Evolutionary conservation across 208 protist genomes (phyloP).

Genomic region (Strigomonas culicis): DNA sequence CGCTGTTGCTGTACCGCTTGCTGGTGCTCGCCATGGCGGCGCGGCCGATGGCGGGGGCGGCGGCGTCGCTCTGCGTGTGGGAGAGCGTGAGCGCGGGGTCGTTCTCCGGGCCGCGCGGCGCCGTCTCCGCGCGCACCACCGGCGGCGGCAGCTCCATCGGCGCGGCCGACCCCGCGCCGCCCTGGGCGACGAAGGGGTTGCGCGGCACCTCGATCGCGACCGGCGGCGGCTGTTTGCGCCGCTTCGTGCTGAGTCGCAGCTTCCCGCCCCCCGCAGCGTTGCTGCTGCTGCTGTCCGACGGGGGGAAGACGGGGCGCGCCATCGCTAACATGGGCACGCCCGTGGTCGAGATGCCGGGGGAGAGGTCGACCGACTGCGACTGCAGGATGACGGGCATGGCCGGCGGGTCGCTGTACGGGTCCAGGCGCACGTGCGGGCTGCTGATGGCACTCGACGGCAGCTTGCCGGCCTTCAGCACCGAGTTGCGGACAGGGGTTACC

Average conservation of each 20-base stretch:
- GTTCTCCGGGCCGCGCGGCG: not conserved
- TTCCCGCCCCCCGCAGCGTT: no score
- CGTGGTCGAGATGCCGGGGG: not conserved
- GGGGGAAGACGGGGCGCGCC: no score
- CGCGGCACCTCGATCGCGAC: not conserved
- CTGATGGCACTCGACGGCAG: no score
- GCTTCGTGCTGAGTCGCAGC: not conserved
- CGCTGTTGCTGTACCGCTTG: not conserved
- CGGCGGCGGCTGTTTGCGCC: not conserved
- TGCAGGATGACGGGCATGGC: not conserved
- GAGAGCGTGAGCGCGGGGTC: not conserved
- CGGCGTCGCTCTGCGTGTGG: not conserved
- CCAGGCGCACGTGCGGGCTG: no score
- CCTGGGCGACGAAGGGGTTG: not conserved
- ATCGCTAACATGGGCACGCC: not conserved
- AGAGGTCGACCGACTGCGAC: not conserved
- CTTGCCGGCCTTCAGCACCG: no score
- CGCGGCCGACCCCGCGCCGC: not conserved
- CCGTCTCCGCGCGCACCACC: not conserved
- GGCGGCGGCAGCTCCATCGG: not conserved
- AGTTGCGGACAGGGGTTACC: no score
- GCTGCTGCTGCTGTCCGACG: not conserved
- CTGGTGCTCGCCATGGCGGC: no score
- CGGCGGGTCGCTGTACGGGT: not conserved
- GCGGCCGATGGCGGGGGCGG: not conserved